Evolutionary conservation across 768 basidiomycete genomes (phyloP), one percentile per base, ranked within the genome.

Genomic region (Macrolepiota fuliginosa): DNA sequence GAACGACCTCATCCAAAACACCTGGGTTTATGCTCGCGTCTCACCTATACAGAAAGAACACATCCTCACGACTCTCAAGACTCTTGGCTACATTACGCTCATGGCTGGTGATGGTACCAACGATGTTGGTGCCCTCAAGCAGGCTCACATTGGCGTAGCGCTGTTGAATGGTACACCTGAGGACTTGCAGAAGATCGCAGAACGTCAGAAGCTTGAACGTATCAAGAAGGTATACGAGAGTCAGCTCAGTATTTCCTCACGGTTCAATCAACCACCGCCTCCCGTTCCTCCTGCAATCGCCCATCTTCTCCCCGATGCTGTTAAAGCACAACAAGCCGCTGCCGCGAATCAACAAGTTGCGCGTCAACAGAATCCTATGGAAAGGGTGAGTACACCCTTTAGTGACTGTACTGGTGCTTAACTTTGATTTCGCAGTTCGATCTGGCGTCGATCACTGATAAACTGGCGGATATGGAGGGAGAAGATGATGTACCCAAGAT

Each of bases 31-130:
- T 66, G 97, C 97, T 25, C 94, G 96, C 35, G 96, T 98, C 15
- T 96, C 96, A 11, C 97, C 97, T 1, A 76, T 84, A 0, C 97
- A 98, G 72, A 99, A 99, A 77, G 97, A 99, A 73, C 85, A 84
- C 73, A 98, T 99, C 74, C 83, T 99, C 51, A 93, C 94, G 0
- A 90, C 90, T 6, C 80, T 98, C 56, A 95, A 95, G 72, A 80
- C 81, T 2, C 85, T 97, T 25, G 96, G 96, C 24, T 99, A 94
- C 71, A 83, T 82, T 15, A 99, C 97, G 0, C 82, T 99, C 55
- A 98, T 98, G 97, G 97, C 96, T 4, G 97, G 97, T 55, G 97
- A 99, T 71, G 97, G 97, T 32, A 99, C 97, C 3, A 98, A 99
- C 71, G 97, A 98, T 64, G 97, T 99, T 54, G 97, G 97, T 24